Percentiles rank a stretch among this genome's conserved stretches.
Evolutionary conservation across 306 rosid species (phyloP).

Genomic region (Corylus americana): DNA sequence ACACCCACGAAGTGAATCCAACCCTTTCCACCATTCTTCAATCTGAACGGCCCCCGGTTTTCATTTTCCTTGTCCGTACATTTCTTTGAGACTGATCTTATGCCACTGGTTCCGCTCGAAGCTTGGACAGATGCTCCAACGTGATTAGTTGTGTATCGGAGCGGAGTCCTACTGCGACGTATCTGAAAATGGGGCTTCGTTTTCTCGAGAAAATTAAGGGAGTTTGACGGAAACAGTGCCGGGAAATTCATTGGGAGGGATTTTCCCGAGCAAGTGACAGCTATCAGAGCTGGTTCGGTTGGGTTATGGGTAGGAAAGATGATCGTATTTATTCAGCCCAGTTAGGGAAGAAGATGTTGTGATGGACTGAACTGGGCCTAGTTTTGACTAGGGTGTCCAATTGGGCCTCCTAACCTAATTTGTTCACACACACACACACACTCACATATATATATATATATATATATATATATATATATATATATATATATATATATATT

Average conservation of each 20-base stretch:
- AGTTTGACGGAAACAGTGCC: conserved; percentile 5
- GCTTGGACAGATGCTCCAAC: background rate
- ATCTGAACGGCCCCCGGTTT: background rate
- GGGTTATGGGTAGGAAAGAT: background rate
- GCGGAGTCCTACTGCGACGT: background rate
- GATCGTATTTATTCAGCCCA: background rate
- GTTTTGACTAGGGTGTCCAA: background rate
- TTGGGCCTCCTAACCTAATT: background rate
- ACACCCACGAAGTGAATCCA: conserved; percentile 42
- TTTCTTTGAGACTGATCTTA: conserved; percentile 5
- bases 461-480: too few relatives aligned
- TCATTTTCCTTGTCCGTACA: conserved; percentile 7
- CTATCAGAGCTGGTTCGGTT: background rate
- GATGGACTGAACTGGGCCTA: background rate
- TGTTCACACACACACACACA: too few relatives aligned
- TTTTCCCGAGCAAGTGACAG: conserved; percentile 8
- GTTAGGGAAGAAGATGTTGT: background rate
- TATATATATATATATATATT: too few relatives aligned
- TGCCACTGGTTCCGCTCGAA: background rate
- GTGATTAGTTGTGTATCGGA: background rate
- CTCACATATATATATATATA: too few relatives aligned
- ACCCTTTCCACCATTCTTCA: conserved; percentile 5
- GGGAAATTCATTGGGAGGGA: conserved; percentile 3
- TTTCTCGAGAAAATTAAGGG: conserved; percentile 2
- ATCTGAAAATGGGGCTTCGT: background rate